Conservation (phyloP, 2,329 filamentous ascomycete genomes). For the Apiospora phragmitis region DNA sequence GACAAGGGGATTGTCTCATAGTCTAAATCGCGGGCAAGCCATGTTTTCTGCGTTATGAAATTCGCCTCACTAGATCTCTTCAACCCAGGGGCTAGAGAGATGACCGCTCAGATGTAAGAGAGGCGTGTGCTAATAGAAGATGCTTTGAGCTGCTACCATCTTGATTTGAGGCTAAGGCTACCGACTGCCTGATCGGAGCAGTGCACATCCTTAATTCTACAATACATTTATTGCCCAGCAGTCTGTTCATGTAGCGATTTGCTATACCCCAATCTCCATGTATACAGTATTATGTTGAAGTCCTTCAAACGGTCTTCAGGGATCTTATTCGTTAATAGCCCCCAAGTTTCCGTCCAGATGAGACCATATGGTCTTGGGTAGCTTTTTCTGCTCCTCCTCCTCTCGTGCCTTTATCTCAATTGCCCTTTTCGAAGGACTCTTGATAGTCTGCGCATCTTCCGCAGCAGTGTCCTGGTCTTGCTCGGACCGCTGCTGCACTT, state of each 20-base stretch:
- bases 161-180: not conserved
- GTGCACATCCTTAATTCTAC: not conserved
- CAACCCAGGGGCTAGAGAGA: not conserved
- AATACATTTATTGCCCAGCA: not conserved
- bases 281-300: not conserved
- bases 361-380: conserved; percentile 45
- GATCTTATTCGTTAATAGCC: conserved; percentile 39
- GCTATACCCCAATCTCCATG: not conserved
- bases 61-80: not conserved
- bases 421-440: conserved; percentile 17
- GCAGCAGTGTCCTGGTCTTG: conserved; percentile 27
- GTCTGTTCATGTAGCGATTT: not conserved
- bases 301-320: not conserved
- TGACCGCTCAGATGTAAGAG: not conserved
- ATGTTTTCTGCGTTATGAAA: not conserved
- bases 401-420: conserved; percentile 24
- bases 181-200: not conserved
- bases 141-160: not conserved
- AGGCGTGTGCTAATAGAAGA: not conserved
- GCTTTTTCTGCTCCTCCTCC: conserved; percentile 19
- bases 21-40: not conserved
- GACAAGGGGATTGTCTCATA: conserved; percentile 27
- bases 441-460: conserved; percentile 21
- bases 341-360: conserved; percentile 55
- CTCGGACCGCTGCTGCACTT: conserved; percentile 16